Base-by-base conservation (phyloP, 1,284 basidiomycete genomes). In the Tylopilus sp. region DNA sequence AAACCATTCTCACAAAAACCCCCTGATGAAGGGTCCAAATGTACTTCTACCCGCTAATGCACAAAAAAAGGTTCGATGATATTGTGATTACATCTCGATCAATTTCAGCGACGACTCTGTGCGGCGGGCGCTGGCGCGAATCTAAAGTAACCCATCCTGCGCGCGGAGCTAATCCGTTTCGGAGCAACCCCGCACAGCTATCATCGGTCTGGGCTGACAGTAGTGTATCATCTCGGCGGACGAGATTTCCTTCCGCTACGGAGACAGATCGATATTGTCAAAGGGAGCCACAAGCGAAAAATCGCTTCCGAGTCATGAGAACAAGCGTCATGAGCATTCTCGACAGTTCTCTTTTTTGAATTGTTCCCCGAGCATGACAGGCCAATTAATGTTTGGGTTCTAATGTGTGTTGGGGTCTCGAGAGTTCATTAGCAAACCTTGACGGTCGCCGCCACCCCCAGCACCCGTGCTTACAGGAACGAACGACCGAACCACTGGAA, bases 261-360 rank as follows among this genome's bases (percentile, higher is more conserved):
- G 40, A 31, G 23, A 15, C 23, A 30, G 34, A 25, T 35, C 37
- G 36, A 51, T 47, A 47, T 49, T 15, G 41, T 51, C 39, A 45
- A 46, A 51, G 39, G 44, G 23, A 26, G 28, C 41, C 37, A 15
- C 25, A 44, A 49, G 36, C 6, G 33, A 48, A 43, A 18, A 21
- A 12, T 38, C 44, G 28, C 45, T 58, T 51, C 54, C 35, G 23
- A 25, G 42, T 47, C 48, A 50, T 46, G 44, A 46, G 43, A 54
- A 48, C 40, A 23, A 39, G 29, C 44, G 49, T 26, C 41, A 45
- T 34, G 28, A 34, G 35, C 11, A 35, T 18, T 16, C 28, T 41
- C 34, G 31, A 48, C n/a, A n/a, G n/a, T n/a, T n/a, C 23, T 42
- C 43, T 23, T n/a, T 46, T 55, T 54, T 42, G 35, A 41, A 42